Evolutionary conservation across 2,329 filamentous ascomycete genomes (phyloP).

Genomic region (Aspergillus fijiensis): DNA sequence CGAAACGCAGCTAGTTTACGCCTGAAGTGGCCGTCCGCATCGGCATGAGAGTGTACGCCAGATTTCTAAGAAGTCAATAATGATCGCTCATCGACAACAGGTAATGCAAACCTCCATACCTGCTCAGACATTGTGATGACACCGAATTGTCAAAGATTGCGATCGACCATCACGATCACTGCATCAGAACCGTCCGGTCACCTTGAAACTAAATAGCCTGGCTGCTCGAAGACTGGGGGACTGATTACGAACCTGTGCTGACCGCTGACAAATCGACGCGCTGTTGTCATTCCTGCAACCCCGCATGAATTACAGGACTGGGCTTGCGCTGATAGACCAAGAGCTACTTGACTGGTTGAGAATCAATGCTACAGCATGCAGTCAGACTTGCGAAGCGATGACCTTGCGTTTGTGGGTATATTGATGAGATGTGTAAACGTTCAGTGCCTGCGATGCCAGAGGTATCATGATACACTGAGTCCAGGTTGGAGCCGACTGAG

Average conservation of each 20-base stretch:
- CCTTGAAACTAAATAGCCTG: not conserved
- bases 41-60: constrained; percentile 34
- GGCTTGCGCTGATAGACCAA: too few species aligned
- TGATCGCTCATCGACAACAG: not conserved
- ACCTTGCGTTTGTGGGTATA: too few species aligned
- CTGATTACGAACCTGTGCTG: not conserved
- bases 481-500: too few species aligned
- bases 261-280: constrained; percentile 1
- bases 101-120: constrained; percentile 1
- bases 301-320: too few species aligned
- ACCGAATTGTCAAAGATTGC: not conserved
- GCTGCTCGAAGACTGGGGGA: not conserved
- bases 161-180: not conserved
- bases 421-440: not conserved
- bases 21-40: constrained; percentile 54
- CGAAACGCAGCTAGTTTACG: constrained; percentile 58
- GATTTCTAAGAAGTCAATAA: constrained; percentile 10
- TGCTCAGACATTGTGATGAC: constrained; percentile 12
- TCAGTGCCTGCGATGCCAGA: not conserved
- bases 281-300: not conserved
- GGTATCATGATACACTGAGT: too few species aligned
- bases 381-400: not conserved
- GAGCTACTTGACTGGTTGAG: not conserved
- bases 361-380: not conserved
- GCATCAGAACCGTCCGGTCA: not conserved